These are phyloP conservation scores for Leccinum fibrillosum DNA, from an alignment of 768 basidiomycete genomes.

Conservation along the genomic window DNA sequence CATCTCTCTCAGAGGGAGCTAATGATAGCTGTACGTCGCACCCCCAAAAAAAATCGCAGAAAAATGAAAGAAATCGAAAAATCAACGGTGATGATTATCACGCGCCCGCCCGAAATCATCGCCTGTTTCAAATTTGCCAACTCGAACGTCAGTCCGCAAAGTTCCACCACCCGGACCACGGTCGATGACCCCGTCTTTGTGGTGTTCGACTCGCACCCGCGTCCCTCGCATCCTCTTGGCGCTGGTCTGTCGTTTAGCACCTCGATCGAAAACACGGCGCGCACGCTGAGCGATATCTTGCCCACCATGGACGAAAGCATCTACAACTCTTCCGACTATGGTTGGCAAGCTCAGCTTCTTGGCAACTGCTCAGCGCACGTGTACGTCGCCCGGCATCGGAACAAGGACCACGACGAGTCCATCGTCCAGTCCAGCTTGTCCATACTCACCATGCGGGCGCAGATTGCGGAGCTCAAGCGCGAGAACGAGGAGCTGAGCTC, in stretches of 20 bases:
- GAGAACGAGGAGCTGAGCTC: constrained; percentile 25
- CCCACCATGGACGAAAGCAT: constrained; percentile 43
- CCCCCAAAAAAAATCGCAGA: constrained; percentile 10
- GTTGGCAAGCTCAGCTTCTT: constrained; percentile 67
- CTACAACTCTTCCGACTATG: constrained; percentile 41
- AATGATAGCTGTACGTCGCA: not conserved
- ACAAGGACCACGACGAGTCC: constrained; percentile 27
- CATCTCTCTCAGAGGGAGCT: not conserved
- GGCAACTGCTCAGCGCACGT: constrained; percentile 58
- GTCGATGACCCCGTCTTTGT: constrained; percentile 40
- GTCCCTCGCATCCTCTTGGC: constrained; percentile 56
- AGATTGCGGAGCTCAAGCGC: constrained; percentile 36
- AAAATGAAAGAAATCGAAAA: constrained; percentile 17
- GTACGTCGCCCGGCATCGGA: constrained; percentile 36
- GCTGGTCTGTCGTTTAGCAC: constrained; percentile 56
- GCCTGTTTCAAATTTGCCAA: constrained; percentile 42
- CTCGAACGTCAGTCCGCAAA: not conserved
- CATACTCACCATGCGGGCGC: constrained; percentile 41
- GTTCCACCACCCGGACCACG: not conserved
- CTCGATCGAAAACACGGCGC: constrained; percentile 41
- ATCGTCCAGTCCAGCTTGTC: constrained; percentile 50
- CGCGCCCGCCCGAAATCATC: constrained; percentile 69
- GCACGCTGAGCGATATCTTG: constrained; percentile 45
- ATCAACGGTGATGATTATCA: constrained; percentile 49
- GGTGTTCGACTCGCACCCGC: constrained; percentile 67